These are phyloP conservation scores for Capsicum rhomboideum DNA, from an alignment of 257 asterid genomes.

Conservation along the genomic window DNA sequence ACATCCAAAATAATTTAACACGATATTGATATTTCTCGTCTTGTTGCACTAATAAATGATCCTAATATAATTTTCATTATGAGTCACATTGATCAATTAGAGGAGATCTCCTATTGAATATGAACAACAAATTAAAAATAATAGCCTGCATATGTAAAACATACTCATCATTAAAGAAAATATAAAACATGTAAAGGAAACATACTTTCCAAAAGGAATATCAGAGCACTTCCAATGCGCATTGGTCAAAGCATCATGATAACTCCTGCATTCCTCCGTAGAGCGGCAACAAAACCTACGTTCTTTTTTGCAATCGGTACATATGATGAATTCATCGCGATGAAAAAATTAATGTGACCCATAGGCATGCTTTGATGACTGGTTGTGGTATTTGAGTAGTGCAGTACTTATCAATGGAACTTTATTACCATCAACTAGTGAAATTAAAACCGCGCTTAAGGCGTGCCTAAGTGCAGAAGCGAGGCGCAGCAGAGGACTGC, in stretches of 20 bases:
- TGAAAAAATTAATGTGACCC: conserved; percentile 24
- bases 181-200: neutral
- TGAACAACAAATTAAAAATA: neutral
- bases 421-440: conserved; percentile 39
- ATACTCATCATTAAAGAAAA: neutral
- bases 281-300: conserved; percentile 39
- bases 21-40: neutral
- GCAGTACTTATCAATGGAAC: conserved; percentile 37
- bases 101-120: neutral
- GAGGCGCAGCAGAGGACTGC: no score
- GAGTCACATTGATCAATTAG: neutral
- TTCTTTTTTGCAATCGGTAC: conserved; percentile 26
- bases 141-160: neutral
- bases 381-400: conserved; percentile 37
- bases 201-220: conserved; percentile 35
- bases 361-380: conserved; percentile 25
- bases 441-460: no score
- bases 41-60: neutral
- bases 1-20: neutral
- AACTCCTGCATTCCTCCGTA: conserved; percentile 36
- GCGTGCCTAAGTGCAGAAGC: no score
- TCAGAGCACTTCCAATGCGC: conserved; percentile 35
- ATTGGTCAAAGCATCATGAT: conserved; percentile 36
- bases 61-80: neutral
- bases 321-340: conserved; percentile 41